Evolutionary conservation across 495 filamentous ascomycete species (phyloP), one percentile per base, ranked within the genome.

Genomic region (Neurospora discreta): DNA sequence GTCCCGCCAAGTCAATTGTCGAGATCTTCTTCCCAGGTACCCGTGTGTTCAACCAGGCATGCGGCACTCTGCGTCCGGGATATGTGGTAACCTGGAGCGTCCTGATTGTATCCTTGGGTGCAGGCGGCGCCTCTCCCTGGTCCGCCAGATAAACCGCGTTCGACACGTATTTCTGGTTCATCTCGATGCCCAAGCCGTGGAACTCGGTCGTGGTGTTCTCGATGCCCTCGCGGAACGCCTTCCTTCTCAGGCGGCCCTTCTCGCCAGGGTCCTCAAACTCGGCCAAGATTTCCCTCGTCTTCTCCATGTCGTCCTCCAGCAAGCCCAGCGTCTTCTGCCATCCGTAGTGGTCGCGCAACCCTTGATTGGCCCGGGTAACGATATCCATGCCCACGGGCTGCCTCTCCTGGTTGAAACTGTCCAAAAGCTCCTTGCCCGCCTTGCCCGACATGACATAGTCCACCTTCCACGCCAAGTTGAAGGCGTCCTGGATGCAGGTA

Each of bases 381-480:
- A 82, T 76, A 39, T 71, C 73, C 7, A 75, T 67, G 20, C 81
- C 84, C 0, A 86, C 82, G 0, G 84, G 84, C 71, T 84, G 77
- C 3, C 84, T 76, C 71, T 86, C 84, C 0, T 46, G 39, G 60
- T 74, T 81, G 73, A 78, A 83, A 1, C 79, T 79, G 18, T 73
- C 72, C n/a, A 84, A 76, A 0, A 85, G 70, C 39, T 36, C 11
- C 1, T 71, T 41, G 1, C 71, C 73, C 0, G 82, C 82, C 46
- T 72, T 70, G 30, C 81, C 78, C 0, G 80, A 77, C 70, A 82
- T 76, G 39, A 84, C 84, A 39, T 79, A 78, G 43, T 77, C 77
- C 5, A 85, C 72, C 74, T 86, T 86, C 84, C 83, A 86, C 13
- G 85, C 83, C 13, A 87, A 78, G 72, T 87, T 85, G 74, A 78